These are phyloP conservation scores for Mortierella sp. DNA, from an alignment of 371 early-diverging fungal genomes.

Conservation along the genomic window DNA sequence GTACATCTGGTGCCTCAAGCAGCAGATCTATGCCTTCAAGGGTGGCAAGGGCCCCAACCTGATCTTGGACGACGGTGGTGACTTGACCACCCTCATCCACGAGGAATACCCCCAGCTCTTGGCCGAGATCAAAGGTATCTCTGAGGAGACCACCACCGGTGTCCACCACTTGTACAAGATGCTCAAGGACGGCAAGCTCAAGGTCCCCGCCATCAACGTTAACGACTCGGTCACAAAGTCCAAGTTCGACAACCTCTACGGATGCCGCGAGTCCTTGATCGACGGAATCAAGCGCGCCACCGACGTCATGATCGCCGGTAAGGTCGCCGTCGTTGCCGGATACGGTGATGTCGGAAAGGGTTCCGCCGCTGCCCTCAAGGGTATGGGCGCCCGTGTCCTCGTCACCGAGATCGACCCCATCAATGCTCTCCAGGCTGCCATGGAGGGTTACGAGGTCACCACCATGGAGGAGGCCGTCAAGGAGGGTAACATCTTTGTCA, in stretches of 20 bases:
- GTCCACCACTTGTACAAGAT: constrained; percentile 99
- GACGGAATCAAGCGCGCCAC: constrained; percentile 99
- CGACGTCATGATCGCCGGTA: constrained; percentile 99
- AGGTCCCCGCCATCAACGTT: constrained; percentile 99
- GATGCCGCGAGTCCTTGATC: constrained; percentile 99
- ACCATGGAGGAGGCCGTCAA: constrained; percentile 96
- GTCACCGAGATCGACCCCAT: constrained; percentile 99
- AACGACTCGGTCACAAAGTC: constrained; percentile 99
- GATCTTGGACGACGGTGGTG: constrained; percentile 99
- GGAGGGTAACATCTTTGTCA: constrained; percentile 98
- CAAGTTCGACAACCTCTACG: constrained; percentile 99
- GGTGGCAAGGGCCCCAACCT: constrained; percentile 96
- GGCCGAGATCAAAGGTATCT: constrained; percentile 91
- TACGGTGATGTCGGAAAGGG: constrained; percentile 99
- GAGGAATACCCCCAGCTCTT: constrained; percentile 92
- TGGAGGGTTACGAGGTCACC: constrained; percentile 99
- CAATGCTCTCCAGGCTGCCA: constrained; percentile 98
- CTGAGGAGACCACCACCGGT: constrained; percentile 99
- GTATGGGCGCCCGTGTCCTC: constrained; percentile 98
- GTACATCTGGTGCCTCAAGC: constrained; percentile 99
- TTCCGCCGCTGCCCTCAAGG: constrained; percentile 98
- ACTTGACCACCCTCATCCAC: constrained; percentile 97
- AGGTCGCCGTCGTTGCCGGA: constrained; percentile 98
- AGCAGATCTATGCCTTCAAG: constrained; percentile 93
- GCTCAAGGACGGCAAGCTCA: constrained; percentile 94